A percentile compares a stretch with the other conserved stretches of the same genome.
Evolutionary conservation across 345 rosid species (phyloP).

Genomic region (Bruguiera sexangula): DNA sequence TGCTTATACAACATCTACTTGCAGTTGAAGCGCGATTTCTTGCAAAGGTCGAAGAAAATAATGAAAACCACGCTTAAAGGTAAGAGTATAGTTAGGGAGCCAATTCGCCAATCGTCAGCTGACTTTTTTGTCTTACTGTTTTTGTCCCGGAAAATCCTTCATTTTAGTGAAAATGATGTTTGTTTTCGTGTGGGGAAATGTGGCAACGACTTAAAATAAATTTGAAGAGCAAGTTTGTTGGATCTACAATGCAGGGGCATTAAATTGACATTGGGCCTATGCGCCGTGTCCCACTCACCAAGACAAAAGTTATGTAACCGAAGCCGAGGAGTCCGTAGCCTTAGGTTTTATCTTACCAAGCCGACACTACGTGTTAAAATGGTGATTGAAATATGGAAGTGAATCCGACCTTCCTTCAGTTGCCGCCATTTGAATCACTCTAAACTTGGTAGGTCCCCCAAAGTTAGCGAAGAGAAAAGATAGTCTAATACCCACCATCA

Average conservation of each 20-base stretch:
- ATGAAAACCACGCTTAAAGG: too few species aligned
- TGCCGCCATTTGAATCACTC: too few species aligned
- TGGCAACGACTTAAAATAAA: slow-evolving; percentile 15
- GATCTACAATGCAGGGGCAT: slow-evolving; percentile 22
- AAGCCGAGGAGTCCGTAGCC: background rate
- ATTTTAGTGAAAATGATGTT: background rate
- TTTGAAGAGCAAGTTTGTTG: background rate
- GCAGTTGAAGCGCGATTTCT: too few species aligned
- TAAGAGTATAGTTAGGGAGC: too few species aligned
- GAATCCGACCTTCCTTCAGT: too few species aligned
- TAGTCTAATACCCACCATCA: too few species aligned
- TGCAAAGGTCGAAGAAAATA: too few species aligned
- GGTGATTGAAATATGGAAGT: too few species aligned
- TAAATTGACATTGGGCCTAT: slow-evolving; percentile 31
- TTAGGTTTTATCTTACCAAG: background rate
- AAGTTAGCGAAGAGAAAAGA: too few species aligned
- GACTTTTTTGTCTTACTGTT: background rate
- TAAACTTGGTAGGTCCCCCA: too few species aligned
- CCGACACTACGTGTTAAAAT: too few species aligned
- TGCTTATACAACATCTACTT: too few species aligned
- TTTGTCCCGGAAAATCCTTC: background rate
- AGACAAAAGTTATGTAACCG: slow-evolving; percentile 4
- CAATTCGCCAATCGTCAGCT: background rate
- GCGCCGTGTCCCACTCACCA: background rate
- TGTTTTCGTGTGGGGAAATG: background rate